Base-by-base conservation (phyloP, 495 filamentous ascomycete species). In the Astrothelium macrocarpum region DNA sequence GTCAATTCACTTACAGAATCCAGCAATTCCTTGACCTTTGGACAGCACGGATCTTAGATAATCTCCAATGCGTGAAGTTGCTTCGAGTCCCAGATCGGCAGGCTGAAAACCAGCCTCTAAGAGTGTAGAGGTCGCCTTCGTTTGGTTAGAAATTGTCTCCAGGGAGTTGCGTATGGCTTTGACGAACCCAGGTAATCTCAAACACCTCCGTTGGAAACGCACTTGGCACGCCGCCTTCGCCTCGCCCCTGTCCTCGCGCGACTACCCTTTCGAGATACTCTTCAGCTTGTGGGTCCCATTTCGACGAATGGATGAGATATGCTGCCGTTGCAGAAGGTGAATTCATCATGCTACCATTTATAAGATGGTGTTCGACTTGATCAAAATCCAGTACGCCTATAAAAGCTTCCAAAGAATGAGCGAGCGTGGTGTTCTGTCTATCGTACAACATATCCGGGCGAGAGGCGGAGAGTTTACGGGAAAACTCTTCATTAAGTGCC, bases 241-340 rank as follows among this genome's bases (percentile, higher is more conserved):
- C 43, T 0, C 59, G 39, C 25, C 61, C 70, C 32, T 36, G 42
- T 32, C 43, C 3, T 53, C 59, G 10, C 78, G 62, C 58, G 76
- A 78, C 3, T 3, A 56, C 49, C n/a, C 1, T 5, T 5, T 4
- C 20, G 2, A 56, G 49, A 16, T 26, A 56, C 4, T 12, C 26
- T 53, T 79, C 78, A 0, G 71, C 70, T 28, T 72, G 62, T 16
- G 68, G 59, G 63, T 80, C 74, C 77, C 77, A 78, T 0, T 31
- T 14, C 1, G 73, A 62, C 5, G 64, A 36, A 64, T 75, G 25
- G 28, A 74, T 75, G 25, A 80, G 59, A 58, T 77, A 77, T 10
- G 74, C 76, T 1, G 76, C 73, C 5, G 75, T 80, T 3, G 74
- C 70, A 16, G 77, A 75, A 18, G 78, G 78, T 4, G 78, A 79